Evolutionary conservation across 2,329 filamentous ascomycete species (phyloP).

Genomic region (Fusarium piperis): DNA sequence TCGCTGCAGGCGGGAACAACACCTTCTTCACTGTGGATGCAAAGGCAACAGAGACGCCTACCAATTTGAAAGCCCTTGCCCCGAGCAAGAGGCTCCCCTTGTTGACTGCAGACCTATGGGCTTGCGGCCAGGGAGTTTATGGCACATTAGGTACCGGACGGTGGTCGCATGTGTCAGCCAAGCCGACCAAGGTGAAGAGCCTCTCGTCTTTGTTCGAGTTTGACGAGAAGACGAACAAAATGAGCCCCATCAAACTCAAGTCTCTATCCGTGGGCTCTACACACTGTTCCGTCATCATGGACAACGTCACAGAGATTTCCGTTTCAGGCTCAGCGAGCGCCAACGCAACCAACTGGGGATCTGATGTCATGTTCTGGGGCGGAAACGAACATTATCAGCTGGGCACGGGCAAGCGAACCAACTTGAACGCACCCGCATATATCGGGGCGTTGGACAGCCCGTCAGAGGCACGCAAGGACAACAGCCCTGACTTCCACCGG

Average conservation of each 20-base stretch:
- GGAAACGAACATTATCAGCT: constrained; percentile 95
- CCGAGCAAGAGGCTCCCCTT: constrained; percentile 48
- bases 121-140: constrained; percentile 85
- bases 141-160: constrained; percentile 85
- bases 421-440: constrained; percentile 78
- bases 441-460: constrained; percentile 77
- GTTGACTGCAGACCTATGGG: constrained; percentile 74
- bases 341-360: constrained; percentile 86
- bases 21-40: constrained; percentile 90
- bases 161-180: constrained; percentile 87
- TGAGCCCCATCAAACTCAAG: constrained; percentile 81
- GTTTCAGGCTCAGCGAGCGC: constrained; percentile 61
- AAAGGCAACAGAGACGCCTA: constrained; percentile 54
- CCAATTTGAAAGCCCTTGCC: constrained; percentile 31
- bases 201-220: constrained; percentile 89
- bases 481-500: constrained; percentile 72
- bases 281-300: constrained; percentile 84
- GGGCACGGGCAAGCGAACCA: constrained; percentile 88
- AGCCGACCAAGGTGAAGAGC: constrained; percentile 81
- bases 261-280: constrained; percentile 79
- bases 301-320: constrained; percentile 77
- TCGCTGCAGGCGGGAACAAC: constrained; percentile 87
- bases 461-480: constrained; percentile 68
- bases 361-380: constrained; percentile 92
- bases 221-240: constrained; percentile 74